A percentile compares a stretch with the other conserved stretches of the same genome.
Evolutionary conservation across 1,284 basidiomycete genomes (phyloP).

Genomic region (Austropuccinia psidii): DNA sequence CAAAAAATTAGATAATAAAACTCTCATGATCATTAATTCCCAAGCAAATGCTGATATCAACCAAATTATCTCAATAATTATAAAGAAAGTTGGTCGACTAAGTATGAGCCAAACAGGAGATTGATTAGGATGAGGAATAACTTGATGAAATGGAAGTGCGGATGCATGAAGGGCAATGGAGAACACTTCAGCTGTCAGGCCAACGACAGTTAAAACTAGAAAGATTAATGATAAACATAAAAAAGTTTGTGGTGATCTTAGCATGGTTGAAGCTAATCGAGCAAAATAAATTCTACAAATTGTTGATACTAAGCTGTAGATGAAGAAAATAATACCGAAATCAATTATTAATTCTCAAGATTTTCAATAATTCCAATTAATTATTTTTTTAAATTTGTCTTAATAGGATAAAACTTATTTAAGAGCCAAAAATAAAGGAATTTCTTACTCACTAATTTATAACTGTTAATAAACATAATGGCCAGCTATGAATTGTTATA

Average conservation of each 20-base stretch:
- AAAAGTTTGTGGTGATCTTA: conserved; percentile 15
- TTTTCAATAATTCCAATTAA: background rate
- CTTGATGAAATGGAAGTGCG: too few species aligned
- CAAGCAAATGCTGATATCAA: background rate
- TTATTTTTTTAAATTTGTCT: background rate
- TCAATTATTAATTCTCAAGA: background rate
- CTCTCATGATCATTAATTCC: conserved; percentile 11
- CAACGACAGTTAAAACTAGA: background rate
- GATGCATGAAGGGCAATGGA: too few species aligned
- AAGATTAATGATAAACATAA: background rate
- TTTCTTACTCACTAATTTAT: conserved; percentile 9
- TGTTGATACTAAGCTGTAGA: conserved; percentile 13
- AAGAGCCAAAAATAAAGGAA: background rate
- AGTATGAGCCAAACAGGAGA: background rate
- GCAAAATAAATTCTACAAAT: conserved; percentile 27
- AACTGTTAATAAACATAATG: background rate
- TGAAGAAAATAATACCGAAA: background rate
- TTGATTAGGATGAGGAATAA: background rate
- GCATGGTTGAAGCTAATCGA: conserved; percentile 32
- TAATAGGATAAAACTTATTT: background rate
- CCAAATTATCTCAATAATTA: conserved; percentile 5
- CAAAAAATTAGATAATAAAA: conserved; percentile 14
- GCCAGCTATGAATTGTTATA: conserved; percentile 16
- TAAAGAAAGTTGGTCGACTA: background rate
- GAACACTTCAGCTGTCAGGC: too few species aligned